Base-by-base conservation (phyloP, 352 stramenopile genomes). In the Phytophthora europaea region DNA sequence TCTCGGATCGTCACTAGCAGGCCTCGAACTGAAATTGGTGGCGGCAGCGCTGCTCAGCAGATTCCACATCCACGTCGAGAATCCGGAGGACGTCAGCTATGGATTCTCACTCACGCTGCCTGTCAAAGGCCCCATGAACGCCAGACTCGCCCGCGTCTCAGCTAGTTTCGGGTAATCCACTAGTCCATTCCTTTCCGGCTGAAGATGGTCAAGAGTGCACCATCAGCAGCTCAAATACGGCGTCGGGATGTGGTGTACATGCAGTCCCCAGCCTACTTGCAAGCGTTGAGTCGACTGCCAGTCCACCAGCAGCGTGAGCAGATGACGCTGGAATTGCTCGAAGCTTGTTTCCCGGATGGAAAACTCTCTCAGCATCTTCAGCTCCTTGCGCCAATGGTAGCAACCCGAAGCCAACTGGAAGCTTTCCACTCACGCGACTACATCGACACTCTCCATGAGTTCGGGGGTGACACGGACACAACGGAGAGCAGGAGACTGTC, bases 1-100 rank as follows among this genome's bases (percentile, higher is more conserved):
- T 55, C 51, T 91, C 1, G 83, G 85, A 9, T 62, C 63, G 55
- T 76, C 73, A 9, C 48, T 85, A 20, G 76, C 66, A 26, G 69
- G 79, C 55, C 60, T 85, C 33, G 69, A 84, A 45, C 73, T 87
- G 43, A 89, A 89, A 57, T 73, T 85, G 54, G 63, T 82, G 12
- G 69, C 53, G 1, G 56, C 73, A 33, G 72, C 70, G 43, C 38
- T 85, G 16, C 52, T 87, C 7, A 81, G 69, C 63, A 72, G 65
- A 43, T 87, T 83, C 48, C 59, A 81, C 60, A 72, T 89, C 43
- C 43, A 65, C 36, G 51, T 84, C 3, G 67, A 76, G 26, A 64
- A 67, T 1, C 72, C 70, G 0, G 62, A 84, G 22, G 18, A 59
- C 31, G 60, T 78, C 8, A 71, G 66, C 26, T 82, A 84, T 43